Evolutionary conservation across 169 alveolate species (phyloP).

Genomic region (Plasmodium yoelii): DNA sequence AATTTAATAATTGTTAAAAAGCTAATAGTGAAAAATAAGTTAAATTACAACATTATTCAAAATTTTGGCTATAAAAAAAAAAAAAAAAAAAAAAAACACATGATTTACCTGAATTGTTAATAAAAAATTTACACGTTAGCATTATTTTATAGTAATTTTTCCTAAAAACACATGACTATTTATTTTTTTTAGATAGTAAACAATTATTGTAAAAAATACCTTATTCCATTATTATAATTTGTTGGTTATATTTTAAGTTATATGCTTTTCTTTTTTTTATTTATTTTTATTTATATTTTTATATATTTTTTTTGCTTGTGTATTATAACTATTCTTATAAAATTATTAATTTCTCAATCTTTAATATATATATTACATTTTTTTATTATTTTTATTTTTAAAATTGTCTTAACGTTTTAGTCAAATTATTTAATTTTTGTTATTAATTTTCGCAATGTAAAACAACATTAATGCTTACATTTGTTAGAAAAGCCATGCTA

Average conservation of each 20-base stretch:
- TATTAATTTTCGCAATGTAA: slow-evolving; percentile 3
- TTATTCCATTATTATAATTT: neutral
- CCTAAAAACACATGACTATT: too few species aligned
- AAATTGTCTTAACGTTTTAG: neutral
- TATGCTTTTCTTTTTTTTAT: neutral
- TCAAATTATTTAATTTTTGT: neutral
- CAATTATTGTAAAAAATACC: slow-evolving; percentile 2
- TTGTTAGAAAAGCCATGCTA: slow-evolving; percentile 1
- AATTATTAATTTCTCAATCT: neutral
- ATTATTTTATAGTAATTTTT: slow-evolving; percentile 1
- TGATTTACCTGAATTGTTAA: slow-evolving; percentile 21
- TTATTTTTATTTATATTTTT: slow-evolving; percentile 5
- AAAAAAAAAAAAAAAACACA: slow-evolving; percentile 21
- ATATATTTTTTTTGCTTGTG: slow-evolving; percentile 10
- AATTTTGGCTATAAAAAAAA: slow-evolving; percentile 3
- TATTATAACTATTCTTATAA: neutral
- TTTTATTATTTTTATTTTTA: slow-evolving; percentile 6
- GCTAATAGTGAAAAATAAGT: slow-evolving; percentile 1
- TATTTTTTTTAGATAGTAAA: slow-evolving; percentile 41
- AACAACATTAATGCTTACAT: slow-evolving; percentile 9
- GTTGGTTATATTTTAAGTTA: slow-evolving; percentile 4
- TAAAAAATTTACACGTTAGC: slow-evolving; percentile 15
- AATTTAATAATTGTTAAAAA: neutral
- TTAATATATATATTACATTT: slow-evolving; percentile 3
- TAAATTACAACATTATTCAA: slow-evolving; percentile 18